phyloP scores from a whole-genome alignment of 176 grass and related monocot genomes.

The Ampelocalamus luodianensis region DNA sequence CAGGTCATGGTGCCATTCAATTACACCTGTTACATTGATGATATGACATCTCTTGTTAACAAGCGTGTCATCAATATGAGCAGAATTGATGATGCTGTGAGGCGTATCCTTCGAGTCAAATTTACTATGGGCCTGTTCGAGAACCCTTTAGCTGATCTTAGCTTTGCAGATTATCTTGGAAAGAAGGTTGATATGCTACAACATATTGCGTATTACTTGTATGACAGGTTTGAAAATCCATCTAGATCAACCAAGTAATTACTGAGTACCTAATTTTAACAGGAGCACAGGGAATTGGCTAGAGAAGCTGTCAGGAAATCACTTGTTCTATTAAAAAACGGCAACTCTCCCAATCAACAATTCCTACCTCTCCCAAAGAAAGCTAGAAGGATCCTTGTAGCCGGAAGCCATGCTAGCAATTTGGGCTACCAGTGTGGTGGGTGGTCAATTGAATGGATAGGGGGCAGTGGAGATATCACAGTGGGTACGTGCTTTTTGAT shows the following conservation, averaged over 20 bases:
- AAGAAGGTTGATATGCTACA: conserved; percentile 73
- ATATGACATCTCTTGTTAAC: conserved; percentile 77
- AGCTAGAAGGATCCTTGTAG: conserved; percentile 83
- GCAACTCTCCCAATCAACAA: conserved; percentile 60
- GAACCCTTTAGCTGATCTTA: conserved; percentile 87
- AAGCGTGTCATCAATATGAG: conserved; percentile 67
- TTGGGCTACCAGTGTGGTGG: conserved; percentile 98
- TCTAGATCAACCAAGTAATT: conserved; percentile 26
- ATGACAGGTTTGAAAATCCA: conserved; percentile 13
- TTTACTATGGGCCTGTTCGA: conserved; percentile 98
- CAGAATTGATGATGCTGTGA: conserved; percentile 96
- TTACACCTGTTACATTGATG: conserved; percentile 71
- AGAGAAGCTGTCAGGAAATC: conserved; percentile 98
- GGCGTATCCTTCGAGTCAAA: conserved; percentile 89
- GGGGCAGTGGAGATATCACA: conserved; percentile 84
- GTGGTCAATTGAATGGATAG: conserved; percentile 96
- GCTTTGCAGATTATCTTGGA: conserved; percentile 82
- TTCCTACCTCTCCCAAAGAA: conserved; percentile 91
- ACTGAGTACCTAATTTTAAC: conserved; percentile 38
- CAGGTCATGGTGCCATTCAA: conserved; percentile 93
- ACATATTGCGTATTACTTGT: not conserved
- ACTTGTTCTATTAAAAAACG: conserved; percentile 93
- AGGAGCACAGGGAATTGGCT: conserved; percentile 97
- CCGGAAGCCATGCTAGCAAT: conserved; percentile 85
- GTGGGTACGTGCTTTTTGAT: conserved; percentile 54